phyloP scores from a whole-genome alignment of 2,329 filamentous ascomycete species.

The Xylariales sp. region DNA sequence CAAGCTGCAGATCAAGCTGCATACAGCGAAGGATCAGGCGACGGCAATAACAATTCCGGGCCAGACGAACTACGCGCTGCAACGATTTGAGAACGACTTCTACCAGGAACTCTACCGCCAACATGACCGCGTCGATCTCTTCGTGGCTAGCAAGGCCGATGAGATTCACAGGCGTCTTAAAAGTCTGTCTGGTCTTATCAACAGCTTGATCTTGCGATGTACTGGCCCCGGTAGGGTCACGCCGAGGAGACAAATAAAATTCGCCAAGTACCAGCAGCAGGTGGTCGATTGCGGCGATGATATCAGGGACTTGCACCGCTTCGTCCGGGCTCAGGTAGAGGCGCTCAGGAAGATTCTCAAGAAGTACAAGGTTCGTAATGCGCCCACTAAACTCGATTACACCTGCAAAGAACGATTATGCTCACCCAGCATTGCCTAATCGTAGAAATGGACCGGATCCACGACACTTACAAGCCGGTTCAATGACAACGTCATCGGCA shows the following conservation, averaged over 20 bases:
- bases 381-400: constrained; percentile 8
- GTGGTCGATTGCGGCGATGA: constrained; percentile 62
- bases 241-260: constrained; percentile 44
- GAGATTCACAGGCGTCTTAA: constrained; percentile 65
- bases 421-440: too few relatives aligned
- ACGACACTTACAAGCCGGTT: constrained; percentile 60
- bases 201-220: constrained; percentile 42
- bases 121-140: constrained; percentile 72
- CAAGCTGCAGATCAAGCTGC: constrained; percentile 77
- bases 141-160: constrained; percentile 74
- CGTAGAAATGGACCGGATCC: constrained; percentile 77
- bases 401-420: too few relatives aligned
- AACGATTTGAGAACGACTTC: constrained; percentile 66
- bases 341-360: constrained; percentile 81
- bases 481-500: constrained; percentile 58
- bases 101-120: constrained; percentile 67
- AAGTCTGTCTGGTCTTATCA: constrained; percentile 43
- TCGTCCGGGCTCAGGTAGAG: constrained; percentile 66
- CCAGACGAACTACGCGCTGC: constrained; percentile 53
- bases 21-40: constrained; percentile 68
- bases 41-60: constrained; percentile 70
- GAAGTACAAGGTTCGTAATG: constrained; percentile 64
- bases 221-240: constrained; percentile 31
- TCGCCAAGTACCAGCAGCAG: constrained; percentile 50
- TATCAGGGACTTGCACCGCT: constrained; percentile 64